These are phyloP conservation scores for Fusarium chuoi DNA, from an alignment of 2,329 filamentous ascomycete species.

Conservation along the genomic window DNA sequence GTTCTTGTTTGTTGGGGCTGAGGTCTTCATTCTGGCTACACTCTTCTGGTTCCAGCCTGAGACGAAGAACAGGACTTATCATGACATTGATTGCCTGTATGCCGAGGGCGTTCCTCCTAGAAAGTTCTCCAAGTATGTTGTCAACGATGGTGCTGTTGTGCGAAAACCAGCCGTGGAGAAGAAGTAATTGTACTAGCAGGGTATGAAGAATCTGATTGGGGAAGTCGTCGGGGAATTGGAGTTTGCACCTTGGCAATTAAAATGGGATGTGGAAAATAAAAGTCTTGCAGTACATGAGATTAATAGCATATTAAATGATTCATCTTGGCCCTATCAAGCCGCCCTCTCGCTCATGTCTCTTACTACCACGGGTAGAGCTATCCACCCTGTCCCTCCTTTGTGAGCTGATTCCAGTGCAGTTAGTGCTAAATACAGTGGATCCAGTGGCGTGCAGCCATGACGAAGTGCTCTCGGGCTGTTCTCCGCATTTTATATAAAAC, in stretches of 20 bases:
- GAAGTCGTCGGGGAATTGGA: no score
- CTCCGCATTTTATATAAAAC: conserved; percentile 21
- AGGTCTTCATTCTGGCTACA: conserved; percentile 46
- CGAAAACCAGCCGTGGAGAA: background rate
- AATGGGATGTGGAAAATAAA: rapidly evolving
- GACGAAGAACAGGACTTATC: conserved; percentile 52
- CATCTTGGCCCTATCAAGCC: rapidly evolving
- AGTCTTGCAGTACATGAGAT: rapidly evolving
- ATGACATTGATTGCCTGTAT: conserved; percentile 48
- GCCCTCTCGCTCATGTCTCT: rapidly evolving
- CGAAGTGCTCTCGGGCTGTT: background rate
- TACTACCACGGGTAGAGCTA: background rate
- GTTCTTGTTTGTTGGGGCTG: conserved; percentile 50
- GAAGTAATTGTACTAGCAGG: background rate
- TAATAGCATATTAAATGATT: background rate
- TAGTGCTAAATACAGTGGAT: background rate
- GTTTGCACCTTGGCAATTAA: background rate
- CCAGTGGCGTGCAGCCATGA: background rate
- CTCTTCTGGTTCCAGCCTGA: conserved; percentile 51
- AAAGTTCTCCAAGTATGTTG: conserved; percentile 41
- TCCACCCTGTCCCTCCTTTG: rapidly evolving
- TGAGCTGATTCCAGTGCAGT: background rate
- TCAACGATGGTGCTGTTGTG: conserved; percentile 24
- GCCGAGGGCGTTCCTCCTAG: conserved; percentile 37
- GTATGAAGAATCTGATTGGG: background rate